These are phyloP conservation scores for Theobroma grandiflorum DNA, from an alignment of 441 rosid species.

Conservation along the genomic window DNA sequence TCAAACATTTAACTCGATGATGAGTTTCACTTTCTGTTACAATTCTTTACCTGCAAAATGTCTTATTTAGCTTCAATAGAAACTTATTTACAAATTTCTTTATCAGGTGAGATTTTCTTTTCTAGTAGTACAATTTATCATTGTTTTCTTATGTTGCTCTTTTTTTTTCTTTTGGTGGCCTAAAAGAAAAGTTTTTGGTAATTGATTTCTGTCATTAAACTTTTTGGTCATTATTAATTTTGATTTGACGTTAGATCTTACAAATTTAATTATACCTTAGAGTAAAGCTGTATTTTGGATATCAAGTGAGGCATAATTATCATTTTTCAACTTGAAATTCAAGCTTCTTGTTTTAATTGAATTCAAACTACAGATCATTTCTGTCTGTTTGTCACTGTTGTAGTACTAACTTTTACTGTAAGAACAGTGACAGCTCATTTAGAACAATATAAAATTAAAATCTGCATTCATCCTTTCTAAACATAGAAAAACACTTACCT, in stretches of 20 bases:
- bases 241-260: background rate
- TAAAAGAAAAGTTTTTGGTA: background rate
- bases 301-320: background rate
- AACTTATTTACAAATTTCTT: background rate
- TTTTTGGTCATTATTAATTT: background rate
- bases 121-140: background rate
- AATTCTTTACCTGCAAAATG: background rate
- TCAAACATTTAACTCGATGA: background rate
- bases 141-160: background rate
- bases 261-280: background rate
- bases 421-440: constrained; percentile 2
- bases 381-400: background rate
- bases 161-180: background rate
- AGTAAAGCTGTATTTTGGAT: background rate
- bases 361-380: background rate
- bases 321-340: background rate
- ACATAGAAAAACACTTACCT: constrained; percentile 18
- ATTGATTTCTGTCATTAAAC: background rate
- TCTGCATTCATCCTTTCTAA: background rate
- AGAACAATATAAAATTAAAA: background rate
- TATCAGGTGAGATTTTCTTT: background rate
- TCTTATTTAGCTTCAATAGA: background rate
- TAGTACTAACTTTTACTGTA: background rate
- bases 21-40: background rate
- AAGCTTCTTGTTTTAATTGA: background rate